A percentile compares a stretch with the other conserved stretches of the same genome.
Conservation (phyloP, 495 filamentous ascomycete genomes). For the Aspergillus campestris region DNA sequence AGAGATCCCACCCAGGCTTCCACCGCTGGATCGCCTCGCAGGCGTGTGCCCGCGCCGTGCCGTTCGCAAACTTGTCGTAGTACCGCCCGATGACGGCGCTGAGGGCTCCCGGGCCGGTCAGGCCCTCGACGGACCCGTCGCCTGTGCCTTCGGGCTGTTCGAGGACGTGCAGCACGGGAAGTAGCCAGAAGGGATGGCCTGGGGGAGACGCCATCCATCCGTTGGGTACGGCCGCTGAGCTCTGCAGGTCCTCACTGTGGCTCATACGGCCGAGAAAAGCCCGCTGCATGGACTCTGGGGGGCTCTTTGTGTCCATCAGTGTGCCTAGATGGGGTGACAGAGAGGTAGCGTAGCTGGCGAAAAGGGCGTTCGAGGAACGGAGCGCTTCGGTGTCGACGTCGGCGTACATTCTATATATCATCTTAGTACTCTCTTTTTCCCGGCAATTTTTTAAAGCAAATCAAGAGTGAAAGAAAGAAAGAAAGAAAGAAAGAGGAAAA, state of each 20-base stretch:
- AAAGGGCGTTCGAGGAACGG: slow-evolving; percentile 7
- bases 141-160: slow-evolving; percentile 12
- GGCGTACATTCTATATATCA: slow-evolving; percentile 11
- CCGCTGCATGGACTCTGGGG: slow-evolving; percentile 1
- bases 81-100: slow-evolving; percentile 11
- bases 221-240: slow-evolving; percentile 14
- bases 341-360: slow-evolving; percentile 7
- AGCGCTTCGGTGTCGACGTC: slow-evolving; percentile 18
- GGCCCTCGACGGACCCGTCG: slow-evolving; percentile 13
- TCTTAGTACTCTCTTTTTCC: too few relatives aligned
- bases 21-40: slow-evolving; percentile 6
- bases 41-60: slow-evolving; percentile 1
- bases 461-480: neutral
- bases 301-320: neutral
- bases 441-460: neutral
- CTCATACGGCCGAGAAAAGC: slow-evolving; percentile 17
- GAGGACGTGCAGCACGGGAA: slow-evolving; percentile 11
- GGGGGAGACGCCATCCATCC: slow-evolving; percentile 19
- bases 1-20: slow-evolving; percentile 7
- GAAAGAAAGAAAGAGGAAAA: neutral
- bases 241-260: slow-evolving; percentile 5
- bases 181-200: slow-evolving; percentile 19
- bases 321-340: slow-evolving; percentile 1
- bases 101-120: slow-evolving; percentile 13
- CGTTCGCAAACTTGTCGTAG: neutral